Evolutionary conservation across 768 basidiomycete species (phyloP), one percentile per base, ranked within the genome.

Genomic region (Xerocomellus chrysenteron): DNA sequence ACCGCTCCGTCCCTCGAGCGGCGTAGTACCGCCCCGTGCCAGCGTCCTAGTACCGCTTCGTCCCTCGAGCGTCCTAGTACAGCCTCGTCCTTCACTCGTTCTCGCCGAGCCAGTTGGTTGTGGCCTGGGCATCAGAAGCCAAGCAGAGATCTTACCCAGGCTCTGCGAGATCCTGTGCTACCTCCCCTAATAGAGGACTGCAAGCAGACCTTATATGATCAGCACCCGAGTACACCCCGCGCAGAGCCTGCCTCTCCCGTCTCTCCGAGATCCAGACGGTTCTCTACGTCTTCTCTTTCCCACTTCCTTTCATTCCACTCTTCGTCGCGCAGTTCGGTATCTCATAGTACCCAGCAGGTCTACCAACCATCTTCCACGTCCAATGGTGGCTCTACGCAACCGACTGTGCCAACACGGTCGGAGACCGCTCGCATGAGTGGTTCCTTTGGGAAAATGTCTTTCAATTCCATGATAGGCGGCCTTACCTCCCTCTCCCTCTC

Each of bases 381-480:
- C 36, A 61, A 52, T 33, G 58, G 50, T 37, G 52, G 51, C 41
- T 45, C 65, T 10, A 36, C 54, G 2, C 61, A 57, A 13, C 41
- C 49, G 4, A 11, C 56, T 9, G 44, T 48, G 8, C 50, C 55
- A 6, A 17, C 75, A 50, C 67, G 77, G 6, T 66, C 76, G 2
- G 79, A 81, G 24, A 59, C 70, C 10, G 55, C 66, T 65, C 76
- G 71, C 61, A 60, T 65, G 14, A 68, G 74, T 12, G 80, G 80
- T 37, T 81, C 85, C 0, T 87, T 88, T 65, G 77, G 82, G 52
- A 84, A 82, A 61, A 81, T 79, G 72, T 81, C 88, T 0, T 76
- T 92, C 55, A 84, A 81, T 59, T 78, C 76, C 33, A 85, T 90
- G 84, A 86, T 90, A 74, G 84, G 83, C 37, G 83, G 84, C 2